Percentiles rank a stretch among this genome's conserved stretches.
phyloP scores from a whole-genome alignment of 1,284 basidiomycete genomes.

The Tilletiopsis washingtonensis region DNA sequence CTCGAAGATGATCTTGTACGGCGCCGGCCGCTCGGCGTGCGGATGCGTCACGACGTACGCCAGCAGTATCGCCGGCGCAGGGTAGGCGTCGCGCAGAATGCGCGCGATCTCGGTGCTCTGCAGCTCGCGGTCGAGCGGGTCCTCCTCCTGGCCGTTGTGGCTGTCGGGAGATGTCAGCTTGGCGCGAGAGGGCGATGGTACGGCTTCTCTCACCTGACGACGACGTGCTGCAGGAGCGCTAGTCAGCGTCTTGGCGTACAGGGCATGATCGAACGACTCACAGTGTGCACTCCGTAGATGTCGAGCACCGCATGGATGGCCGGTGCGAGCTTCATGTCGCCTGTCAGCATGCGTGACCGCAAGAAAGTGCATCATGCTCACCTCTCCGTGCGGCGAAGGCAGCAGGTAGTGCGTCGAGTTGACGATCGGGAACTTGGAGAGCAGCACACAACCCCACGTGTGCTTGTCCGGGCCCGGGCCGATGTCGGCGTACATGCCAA shows the following conservation, averaged over 20 bases:
- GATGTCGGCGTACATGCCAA: conserved; percentile 64
- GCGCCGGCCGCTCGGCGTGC: conserved; percentile 63
- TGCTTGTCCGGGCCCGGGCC: conserved; percentile 82
- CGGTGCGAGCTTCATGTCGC: conserved; percentile 80
- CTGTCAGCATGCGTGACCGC: too few species aligned
- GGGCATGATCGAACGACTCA: too few species aligned
- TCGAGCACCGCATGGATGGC: conserved; percentile 68
- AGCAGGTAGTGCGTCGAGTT: conserved; percentile 80
- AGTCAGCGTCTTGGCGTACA: too few species aligned
- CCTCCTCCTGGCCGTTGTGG: conserved; percentile 90
- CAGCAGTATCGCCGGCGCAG: conserved; percentile 73
- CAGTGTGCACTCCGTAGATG: conserved; percentile 70
- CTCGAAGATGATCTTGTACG: conserved; percentile 66
- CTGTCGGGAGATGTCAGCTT: too few species aligned
- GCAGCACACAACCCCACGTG: conserved; percentile 61
- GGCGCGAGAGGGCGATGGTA: too few species aligned
- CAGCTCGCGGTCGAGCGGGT: conserved; percentile 75
- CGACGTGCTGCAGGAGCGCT: too few species aligned
- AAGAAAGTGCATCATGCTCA: too few species aligned
- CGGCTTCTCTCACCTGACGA: too few species aligned
- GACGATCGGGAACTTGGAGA: conserved; percentile 78
- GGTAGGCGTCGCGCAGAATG: conserved; percentile 66
- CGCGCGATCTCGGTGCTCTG: conserved; percentile 74
- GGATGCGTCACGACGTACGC: conserved; percentile 65
- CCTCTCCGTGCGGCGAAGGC: conserved; percentile 71